Base-by-base conservation (phyloP, 208 protist genomes). In the Strigomonas galati region DNA sequence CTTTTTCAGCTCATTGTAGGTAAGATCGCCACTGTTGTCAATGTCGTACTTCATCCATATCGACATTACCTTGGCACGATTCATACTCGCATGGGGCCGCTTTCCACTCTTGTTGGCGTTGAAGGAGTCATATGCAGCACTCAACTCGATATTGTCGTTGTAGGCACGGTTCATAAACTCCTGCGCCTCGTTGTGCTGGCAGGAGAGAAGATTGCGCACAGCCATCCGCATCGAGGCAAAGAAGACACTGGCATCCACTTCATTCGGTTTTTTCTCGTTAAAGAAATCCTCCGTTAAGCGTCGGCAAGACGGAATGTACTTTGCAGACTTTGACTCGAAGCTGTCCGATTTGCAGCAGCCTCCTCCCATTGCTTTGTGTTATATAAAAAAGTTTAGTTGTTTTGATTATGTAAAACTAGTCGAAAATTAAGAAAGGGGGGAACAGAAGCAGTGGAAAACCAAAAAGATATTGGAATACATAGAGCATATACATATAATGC, bases 21-120 rank as follows among this genome's bases (percentile, higher is more conserved):
- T 69, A 2, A 90, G 76, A 37, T 85, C 78, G 31, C 87, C 83
- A 60, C 78, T 88, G 67, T 75, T 62, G 69, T 88, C 79, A 15
- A 65, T 55, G 74, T 87, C 79, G 64, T 85, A 84, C 40, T 60
- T 73, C 76, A 88, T 82, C 83, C 81, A 90, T 59, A 88, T 65
- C 69, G 82, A 72, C 82, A 89, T 87, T 37, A 88, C 71, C 64
- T 78, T 85, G 53, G 78, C 74, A 32, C 72, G 72, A 48, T 80
- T 82, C n/a, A 76, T 21, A 67, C 85, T 79, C 26, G 76, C 73
- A 49, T 54, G 53, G 1, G 82, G 65, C 21, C 48, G 63, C 14
- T 31, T 21, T 1, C 44, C 61, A 9, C 67, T 72, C 15, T 65
- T 72, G 21, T 76, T 60, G 6, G 56, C 54, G 58, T 81, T 51